Base-by-base conservation (phyloP, 495 filamentous ascomycete species). In the Daldinia concentrica region DNA sequence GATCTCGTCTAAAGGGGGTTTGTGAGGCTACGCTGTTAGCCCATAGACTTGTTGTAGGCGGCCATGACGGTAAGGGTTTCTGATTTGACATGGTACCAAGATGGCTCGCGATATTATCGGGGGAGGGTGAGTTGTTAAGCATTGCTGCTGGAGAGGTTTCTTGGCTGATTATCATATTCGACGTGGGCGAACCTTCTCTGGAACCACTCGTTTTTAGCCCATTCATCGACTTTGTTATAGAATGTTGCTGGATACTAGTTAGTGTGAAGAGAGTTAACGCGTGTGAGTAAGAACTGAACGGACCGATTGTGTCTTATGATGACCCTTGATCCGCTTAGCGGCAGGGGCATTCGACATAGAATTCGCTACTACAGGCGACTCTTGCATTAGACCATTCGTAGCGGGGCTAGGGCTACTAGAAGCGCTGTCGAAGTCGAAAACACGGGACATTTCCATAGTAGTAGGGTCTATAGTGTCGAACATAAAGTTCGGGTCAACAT, bases 391-490 rank as follows among this genome's bases (percentile, higher is more conserved):
- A 3, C 68, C 55, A 29, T 51, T 75, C 9, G 62, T 68, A 43
- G 71, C 87, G 78, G 30, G 85, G 71, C 82, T 88, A 14, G 91
- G 90, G 66, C 88, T 92, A 74, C 85, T 90, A 0, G 88, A 87
- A 15, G 89, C 89, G 69, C 89, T 90, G 29, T 90, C 88, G 74
- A 92, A 91, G 70, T 91, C 88, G 72, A 92, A 91, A 24, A 87
- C 84, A 37, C 86, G 82, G 70, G 88, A 85, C 89, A 92, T 90
- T 15, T 75, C 69, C 50, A 69, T 57, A 4, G 64, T 51, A 7
- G 68, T 60, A 0, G 66, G 57, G 51, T 76, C 72, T 22, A 66
- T 26, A 17, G 72, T 62, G 43, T 68, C 69, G 34, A 70, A 68
- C 59, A 52, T 51, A 57, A 69, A 71, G 24, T 63, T 65, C 51